These are phyloP conservation scores for Zygoascus hellenicus DNA, from an alignment of 1,139 yeast genomes.

Conservation along the genomic window DNA sequence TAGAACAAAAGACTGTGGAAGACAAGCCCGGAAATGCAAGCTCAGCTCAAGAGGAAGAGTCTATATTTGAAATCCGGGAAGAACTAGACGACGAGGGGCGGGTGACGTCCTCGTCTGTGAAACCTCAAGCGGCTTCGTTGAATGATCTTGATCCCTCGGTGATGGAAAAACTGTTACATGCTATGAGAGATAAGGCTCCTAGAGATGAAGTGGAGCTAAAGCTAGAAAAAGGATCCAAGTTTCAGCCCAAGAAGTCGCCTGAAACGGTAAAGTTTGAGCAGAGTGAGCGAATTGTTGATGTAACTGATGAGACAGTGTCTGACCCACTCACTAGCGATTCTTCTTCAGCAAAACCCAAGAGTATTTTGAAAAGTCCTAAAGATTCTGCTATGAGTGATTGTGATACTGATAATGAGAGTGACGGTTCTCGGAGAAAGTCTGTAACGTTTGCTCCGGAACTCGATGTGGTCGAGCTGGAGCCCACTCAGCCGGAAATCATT, in stretches of 20 bases:
- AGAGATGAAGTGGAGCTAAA: neutral
- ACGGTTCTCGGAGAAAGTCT: conserved; percentile 4
- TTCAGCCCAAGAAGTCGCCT: neutral
- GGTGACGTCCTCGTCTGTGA: conserved; percentile 37
- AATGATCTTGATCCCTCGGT: conserved; percentile 1
- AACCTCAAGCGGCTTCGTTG: conserved; percentile 21
- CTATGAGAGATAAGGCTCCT: neutral
- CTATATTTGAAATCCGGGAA: conserved; percentile 77
- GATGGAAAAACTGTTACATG: conserved; percentile 4
- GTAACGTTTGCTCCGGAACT: conserved; percentile 8
- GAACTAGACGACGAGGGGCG: conserved; percentile 79
- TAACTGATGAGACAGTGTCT: neutral
- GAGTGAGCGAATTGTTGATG: conserved; percentile 2
- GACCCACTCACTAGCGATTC: neutral
- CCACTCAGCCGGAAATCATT: neutral
- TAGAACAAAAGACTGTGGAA: neutral
- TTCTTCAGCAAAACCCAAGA: neutral
- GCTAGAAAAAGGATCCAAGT: neutral
- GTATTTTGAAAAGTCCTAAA: conserved; percentile 4
- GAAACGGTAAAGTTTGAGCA: neutral
- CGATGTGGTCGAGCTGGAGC: conserved; percentile 1
- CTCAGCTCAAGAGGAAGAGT: conserved; percentile 41
- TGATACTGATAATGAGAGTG: neutral
- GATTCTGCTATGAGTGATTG: neutral
- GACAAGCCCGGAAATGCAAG: neutral